Percentiles rank a stretch among this genome's conserved stretches.
Evolutionary conservation across 441 rosid species (phyloP).

Genomic region (Omphalea diandra): DNA sequence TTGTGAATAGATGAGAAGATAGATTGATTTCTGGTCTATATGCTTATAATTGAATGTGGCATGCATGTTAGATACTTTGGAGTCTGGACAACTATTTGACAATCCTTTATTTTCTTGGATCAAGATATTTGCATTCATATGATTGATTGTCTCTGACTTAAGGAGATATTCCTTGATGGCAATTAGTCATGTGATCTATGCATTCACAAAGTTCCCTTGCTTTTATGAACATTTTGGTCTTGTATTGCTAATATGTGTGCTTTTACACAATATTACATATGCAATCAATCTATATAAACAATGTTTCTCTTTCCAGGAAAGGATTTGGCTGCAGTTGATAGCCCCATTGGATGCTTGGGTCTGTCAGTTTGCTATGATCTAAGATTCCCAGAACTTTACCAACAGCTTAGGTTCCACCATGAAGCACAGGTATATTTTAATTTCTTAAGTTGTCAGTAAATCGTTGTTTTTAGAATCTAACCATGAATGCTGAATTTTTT

Average conservation of each 20-base stretch:
- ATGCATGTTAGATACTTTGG: neutral
- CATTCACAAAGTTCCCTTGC: neutral
- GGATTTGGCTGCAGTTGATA: conserved; percentile 71
- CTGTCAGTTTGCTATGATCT: conserved; percentile 91
- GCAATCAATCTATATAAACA: conserved; percentile 1
- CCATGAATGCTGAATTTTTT: conserved; percentile 1
- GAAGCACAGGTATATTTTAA: conserved; percentile 59
- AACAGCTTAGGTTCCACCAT: conserved; percentile 79
- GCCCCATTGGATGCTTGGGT: conserved; percentile 87
- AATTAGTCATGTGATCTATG: neutral
- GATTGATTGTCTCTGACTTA: neutral
- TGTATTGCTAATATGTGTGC: neutral
- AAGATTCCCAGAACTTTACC: conserved; percentile 94
- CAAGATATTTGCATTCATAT: neutral
- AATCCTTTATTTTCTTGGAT: neutral
- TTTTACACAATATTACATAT: neutral
- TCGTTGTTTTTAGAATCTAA: conserved; percentile 11
- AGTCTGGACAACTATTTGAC: neutral
- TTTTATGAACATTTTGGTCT: neutral
- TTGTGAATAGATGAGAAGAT: conserved; percentile 5
- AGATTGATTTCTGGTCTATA: neutral
- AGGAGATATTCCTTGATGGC: neutral
- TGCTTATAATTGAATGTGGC: neutral
- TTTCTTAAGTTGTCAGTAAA: neutral
- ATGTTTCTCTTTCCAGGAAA: conserved; percentile 54